Conservation (phyloP, 352 stramenopile genomes). For the Phytopythium helicoides region DNA sequence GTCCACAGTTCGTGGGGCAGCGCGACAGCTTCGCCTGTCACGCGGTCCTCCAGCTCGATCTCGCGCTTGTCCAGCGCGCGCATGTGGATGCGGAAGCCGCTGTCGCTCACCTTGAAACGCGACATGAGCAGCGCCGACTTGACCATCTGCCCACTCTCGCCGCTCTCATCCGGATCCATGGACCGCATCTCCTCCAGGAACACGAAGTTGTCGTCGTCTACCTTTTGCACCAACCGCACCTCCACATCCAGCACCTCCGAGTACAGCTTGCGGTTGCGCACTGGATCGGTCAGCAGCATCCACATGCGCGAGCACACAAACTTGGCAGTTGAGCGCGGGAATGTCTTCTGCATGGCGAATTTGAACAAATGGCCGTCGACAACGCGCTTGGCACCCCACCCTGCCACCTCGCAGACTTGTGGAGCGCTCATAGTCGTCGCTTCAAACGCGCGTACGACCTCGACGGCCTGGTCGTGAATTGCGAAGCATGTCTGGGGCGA, state of each 20-base stretch:
- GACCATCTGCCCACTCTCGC: constrained; percentile 4
- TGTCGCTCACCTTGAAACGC: constrained; percentile 13
- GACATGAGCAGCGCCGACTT: constrained; percentile 26
- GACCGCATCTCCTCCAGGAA: constrained; percentile 29
- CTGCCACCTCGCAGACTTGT: constrained; percentile 17
- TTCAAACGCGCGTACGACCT: constrained; percentile 13
- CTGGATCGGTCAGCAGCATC: constrained; percentile 25
- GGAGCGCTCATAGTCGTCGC: constrained; percentile 10
- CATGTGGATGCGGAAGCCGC: constrained; percentile 22
- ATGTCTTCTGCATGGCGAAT: constrained; percentile 24
- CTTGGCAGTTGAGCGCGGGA: constrained; percentile 17
- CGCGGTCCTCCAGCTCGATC: too few relatives aligned
- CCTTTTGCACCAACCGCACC: constrained; percentile 24
- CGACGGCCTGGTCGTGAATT: constrained; percentile 14
- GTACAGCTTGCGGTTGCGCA: constrained; percentile 20
- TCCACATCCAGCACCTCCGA: constrained; percentile 20
- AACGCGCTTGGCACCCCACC: constrained; percentile 24
- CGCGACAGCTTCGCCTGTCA: too few relatives aligned
- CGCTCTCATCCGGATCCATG: constrained; percentile 21
- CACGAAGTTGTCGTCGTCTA: constrained; percentile 30
- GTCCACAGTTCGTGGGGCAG: too few relatives aligned
- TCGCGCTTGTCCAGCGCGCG: too few relatives aligned
- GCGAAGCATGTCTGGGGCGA: constrained; percentile 16
- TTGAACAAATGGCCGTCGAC: constrained; percentile 16
- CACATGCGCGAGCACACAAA: constrained; percentile 25